A percentile compares a stretch with the other conserved stretches of the same genome.
phyloP scores from a whole-genome alignment of 2,329 filamentous ascomycete genomes.

The Sporothrix pseudoabietina region DNA sequence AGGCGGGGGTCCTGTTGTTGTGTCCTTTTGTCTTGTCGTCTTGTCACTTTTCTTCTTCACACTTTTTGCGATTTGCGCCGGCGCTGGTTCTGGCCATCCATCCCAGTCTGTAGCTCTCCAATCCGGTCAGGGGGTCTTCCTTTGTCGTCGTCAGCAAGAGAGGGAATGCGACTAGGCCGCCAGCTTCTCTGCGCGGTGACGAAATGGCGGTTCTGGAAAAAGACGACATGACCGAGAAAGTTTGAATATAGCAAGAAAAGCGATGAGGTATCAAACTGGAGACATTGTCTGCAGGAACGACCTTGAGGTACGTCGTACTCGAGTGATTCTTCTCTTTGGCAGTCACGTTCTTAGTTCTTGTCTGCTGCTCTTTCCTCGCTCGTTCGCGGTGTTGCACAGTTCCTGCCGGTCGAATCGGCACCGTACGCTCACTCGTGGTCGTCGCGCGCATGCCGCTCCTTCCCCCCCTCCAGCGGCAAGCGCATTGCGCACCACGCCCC shows the following conservation, averaged over 20 bases:
- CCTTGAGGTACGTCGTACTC: not conserved
- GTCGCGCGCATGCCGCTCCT: slow-evolving; percentile 21
- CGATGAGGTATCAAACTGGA: not conserved
- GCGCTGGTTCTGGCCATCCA: slow-evolving; percentile 10
- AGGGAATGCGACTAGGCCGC: slow-evolving; percentile 17
- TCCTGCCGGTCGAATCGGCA: slow-evolving; percentile 28
- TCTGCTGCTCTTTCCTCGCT: not conserved
- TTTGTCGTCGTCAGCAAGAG: slow-evolving; percentile 21
- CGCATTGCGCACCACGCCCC: slow-evolving; percentile 24
- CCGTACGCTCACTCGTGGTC: slow-evolving; percentile 18
- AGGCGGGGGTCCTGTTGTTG: not conserved
- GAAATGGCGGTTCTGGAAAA: slow-evolving; percentile 1
- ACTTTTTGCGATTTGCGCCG: not conserved
- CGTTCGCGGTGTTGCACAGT: slow-evolving; percentile 25
- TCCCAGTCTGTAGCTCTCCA: slow-evolving; percentile 9
- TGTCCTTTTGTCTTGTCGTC: not conserved
- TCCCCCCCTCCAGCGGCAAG: slow-evolving; percentile 25
- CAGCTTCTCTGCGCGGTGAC: slow-evolving; percentile 17
- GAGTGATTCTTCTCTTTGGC: no score
- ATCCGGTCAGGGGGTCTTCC: not conserved
- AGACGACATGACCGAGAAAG: not conserved
- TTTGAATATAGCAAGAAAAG: not conserved
- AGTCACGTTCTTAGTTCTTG: not conserved
- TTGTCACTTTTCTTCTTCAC: not conserved
- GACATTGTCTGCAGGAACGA: not conserved